Conservation (phyloP, 1,284 basidiomycete genomes). For the Earliella scabrosa region DNA sequence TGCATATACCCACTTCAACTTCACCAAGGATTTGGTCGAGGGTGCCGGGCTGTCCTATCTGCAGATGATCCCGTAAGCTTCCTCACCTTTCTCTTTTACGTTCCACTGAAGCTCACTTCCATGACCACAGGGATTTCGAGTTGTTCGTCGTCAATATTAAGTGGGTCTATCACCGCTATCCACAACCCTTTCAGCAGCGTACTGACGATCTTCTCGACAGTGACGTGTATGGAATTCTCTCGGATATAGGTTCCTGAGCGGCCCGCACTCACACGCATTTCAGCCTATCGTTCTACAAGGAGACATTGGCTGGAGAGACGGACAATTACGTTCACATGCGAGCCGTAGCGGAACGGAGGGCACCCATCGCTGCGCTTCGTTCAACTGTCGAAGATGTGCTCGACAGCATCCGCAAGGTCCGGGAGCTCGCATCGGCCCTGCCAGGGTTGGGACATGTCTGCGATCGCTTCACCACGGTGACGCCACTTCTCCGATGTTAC, state of each 20-base stretch:
- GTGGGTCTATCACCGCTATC: too few species aligned
- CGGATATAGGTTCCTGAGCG: background rate
- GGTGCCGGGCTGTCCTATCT: constrained; percentile 4
- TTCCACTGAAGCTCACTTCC: background rate
- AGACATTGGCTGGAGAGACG: constrained; percentile 11
- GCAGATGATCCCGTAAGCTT: constrained; percentile 15
- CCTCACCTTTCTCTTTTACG: too few species aligned
- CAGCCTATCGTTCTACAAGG: constrained; percentile 21
- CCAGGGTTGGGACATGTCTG: constrained; percentile 1
- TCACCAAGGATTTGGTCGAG: constrained; percentile 13
- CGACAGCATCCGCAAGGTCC: constrained; percentile 2
- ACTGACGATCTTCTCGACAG: too few species aligned
- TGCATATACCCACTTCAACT: constrained; percentile 12
- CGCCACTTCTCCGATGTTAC: too few species aligned
- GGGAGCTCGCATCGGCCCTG: constrained; percentile 6
- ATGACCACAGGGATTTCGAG: constrained; percentile 4
- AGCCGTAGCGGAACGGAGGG: constrained; percentile 11
- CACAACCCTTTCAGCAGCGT: too few species aligned
- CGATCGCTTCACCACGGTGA: constrained; percentile 10
- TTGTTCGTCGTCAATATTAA: constrained; percentile 7
- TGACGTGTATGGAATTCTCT: constrained; percentile 20
- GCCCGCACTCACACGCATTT: background rate
- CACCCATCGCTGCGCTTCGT: constrained; percentile 3
- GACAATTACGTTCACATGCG: constrained; percentile 17
- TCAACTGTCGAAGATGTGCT: constrained; percentile 11